Conservation (phyloP, 2,329 filamentous ascomycete species). For the Thelonectria blattea region DNA sequence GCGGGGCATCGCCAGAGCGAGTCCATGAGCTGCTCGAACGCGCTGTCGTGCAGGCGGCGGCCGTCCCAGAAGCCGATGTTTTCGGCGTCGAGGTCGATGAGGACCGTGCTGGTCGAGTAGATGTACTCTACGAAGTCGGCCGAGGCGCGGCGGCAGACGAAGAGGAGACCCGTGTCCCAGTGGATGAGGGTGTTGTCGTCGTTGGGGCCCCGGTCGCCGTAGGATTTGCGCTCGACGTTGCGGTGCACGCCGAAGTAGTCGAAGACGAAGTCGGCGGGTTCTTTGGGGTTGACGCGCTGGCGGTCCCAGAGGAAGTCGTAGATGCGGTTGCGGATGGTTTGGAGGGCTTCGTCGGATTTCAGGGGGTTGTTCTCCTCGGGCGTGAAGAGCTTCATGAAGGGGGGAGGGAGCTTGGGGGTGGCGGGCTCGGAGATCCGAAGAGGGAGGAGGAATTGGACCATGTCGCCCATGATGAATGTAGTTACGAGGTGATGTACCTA, state of each 20-base stretch:
- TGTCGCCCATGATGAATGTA: too few species aligned
- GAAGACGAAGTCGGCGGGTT: neutral
- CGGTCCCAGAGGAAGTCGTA: slow-evolving; percentile 7
- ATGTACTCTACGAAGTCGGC: slow-evolving; percentile 16
- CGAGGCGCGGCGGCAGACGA: neutral
- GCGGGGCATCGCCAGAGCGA: too few species aligned
- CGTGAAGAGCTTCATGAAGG: too few species aligned
- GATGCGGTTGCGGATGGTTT: neutral
- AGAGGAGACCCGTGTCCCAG: slow-evolving; percentile 13
- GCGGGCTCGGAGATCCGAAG: too few species aligned
- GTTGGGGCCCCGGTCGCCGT: too few species aligned
- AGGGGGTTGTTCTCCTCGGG: too few species aligned
- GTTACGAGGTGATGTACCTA: too few species aligned
- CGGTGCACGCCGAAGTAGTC: neutral
- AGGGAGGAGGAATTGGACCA: too few species aligned
- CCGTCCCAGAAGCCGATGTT: neutral
- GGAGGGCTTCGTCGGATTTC: neutral
- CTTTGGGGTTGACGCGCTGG: neutral
- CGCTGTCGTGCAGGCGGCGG: too few species aligned
- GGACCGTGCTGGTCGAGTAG: neutral
- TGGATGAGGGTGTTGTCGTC: neutral
- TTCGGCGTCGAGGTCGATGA: neutral
- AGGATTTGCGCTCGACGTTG: neutral
- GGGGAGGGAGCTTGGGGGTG: too few species aligned
- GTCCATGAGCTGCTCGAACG: too few species aligned